These are phyloP conservation scores for Emergomyces pasteurianus DNA, from an alignment of 2,329 filamentous ascomycete species.

Conservation along the genomic window DNA sequence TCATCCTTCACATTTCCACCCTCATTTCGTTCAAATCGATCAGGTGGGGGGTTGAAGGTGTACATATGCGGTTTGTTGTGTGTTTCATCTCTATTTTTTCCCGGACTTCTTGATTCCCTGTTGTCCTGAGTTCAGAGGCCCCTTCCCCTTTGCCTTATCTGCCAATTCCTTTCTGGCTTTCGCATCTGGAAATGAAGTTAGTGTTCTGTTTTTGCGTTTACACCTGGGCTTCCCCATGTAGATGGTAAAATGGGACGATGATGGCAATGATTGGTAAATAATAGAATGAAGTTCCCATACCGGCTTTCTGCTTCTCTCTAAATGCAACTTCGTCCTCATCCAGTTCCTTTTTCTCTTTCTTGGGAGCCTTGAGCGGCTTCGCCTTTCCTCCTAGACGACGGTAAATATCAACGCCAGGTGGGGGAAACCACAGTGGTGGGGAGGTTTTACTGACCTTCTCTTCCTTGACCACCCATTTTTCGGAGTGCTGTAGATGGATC, in stretches of 20 bases:
- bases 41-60: neutral
- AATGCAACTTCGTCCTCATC: constrained; percentile 80
- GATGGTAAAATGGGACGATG: neutral
- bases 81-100: constrained; percentile 62
- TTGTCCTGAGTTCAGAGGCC: constrained; percentile 68
- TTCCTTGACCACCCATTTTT: constrained; percentile 54
- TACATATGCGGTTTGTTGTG: neutral
- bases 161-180: constrained; percentile 76
- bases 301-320: constrained; percentile 71
- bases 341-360: constrained; percentile 71
- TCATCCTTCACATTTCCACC: neutral
- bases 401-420: neutral
- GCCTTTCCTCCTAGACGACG: constrained; percentile 56
- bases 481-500: neutral
- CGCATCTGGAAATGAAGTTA: constrained; percentile 45
- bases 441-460: constrained; percentile 44
- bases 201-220: neutral
- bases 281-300: constrained; percentile 41
- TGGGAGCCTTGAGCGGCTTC: constrained; percentile 77
- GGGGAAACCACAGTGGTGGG: neutral
- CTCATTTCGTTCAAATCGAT: neutral
- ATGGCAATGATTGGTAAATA: neutral
- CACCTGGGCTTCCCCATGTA: no score
- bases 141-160: constrained; percentile 75
- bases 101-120: constrained; percentile 97